phyloP scores from a whole-genome alignment of 1,284 basidiomycete genomes.

The Chiua sp. region DNA sequence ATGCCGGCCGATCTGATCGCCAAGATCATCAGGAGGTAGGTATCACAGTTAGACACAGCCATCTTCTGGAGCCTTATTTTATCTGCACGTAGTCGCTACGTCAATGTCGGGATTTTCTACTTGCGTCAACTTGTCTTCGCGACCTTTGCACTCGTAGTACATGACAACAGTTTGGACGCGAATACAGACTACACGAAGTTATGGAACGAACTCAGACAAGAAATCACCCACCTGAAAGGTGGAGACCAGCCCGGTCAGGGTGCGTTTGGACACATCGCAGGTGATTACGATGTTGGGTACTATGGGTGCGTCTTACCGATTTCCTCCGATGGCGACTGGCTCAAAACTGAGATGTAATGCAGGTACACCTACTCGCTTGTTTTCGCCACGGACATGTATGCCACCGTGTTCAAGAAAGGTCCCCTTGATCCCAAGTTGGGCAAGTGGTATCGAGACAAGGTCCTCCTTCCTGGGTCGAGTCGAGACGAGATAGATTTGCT shows the following conservation, averaged over 20 bases:
- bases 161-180: conserved; percentile 61
- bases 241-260: conserved; percentile 65
- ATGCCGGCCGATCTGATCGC: conserved; percentile 75
- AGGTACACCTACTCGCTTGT: conserved; percentile 39
- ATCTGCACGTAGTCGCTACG: conserved; percentile 61
- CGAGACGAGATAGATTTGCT: conserved; percentile 64
- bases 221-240: conserved; percentile 70
- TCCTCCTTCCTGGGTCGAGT: conserved; percentile 60
- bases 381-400: conserved; percentile 41
- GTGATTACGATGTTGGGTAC: conserved; percentile 72
- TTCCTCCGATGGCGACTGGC: not conserved
- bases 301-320: conserved; percentile 55
- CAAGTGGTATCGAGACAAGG: conserved; percentile 55
- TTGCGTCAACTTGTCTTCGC: conserved; percentile 83
- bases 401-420: conserved; percentile 66
- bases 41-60: not conserved
- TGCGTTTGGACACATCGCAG: conserved; percentile 29
- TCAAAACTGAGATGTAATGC: not conserved
- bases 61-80: not conserved
- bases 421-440: conserved; percentile 71
- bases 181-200: conserved; percentile 68
- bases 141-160: conserved; percentile 77
- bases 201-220: conserved; percentile 74
- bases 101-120: conserved; percentile 82
- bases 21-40: conserved; percentile 78